Evolutionary conservation across 768 basidiomycete species (phyloP), one percentile per base, ranked within the genome.

Genomic region (Pholiota microspora): DNA sequence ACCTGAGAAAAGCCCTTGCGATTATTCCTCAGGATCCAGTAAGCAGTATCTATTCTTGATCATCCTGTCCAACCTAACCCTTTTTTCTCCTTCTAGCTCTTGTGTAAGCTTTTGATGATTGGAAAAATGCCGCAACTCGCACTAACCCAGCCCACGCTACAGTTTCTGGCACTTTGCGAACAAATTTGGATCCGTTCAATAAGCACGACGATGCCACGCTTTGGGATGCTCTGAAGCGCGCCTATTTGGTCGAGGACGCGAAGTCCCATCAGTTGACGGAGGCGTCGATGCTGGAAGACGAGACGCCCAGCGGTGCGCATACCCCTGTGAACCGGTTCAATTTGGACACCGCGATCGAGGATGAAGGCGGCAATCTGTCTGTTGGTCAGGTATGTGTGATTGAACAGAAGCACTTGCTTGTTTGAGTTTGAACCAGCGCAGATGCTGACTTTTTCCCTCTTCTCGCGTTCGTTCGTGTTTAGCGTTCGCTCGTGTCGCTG

Each of bases 131-230:
- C 28, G 24, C 27, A 31, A 48, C 32, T 27, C 32, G 12, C 36
- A 36, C 49, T 50, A 27, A 50, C 36, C 50, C 54, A 57, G 36
- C 40, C 40, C 40, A 42, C 40, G 40, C 40, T 42, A 32, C 21
- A 78, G 85, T 91, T 72, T 88, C 87, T 13, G 92, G 91, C 49
- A 92, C 90, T 1, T 70, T 96, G 18, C 80, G 94, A 47, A 82
- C 83, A 40, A 97, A 98, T 66, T 82, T 97, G 3, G 95, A 97
- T 67, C 95, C 95, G 0, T 95, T 96, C 71, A 84, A 81, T 46
- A 69, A 82, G 42, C 82, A 90, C 58, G 88, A 90, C 58, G 94
- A 96, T 66, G 83, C 82, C 18, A 77, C 79, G 21, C 77, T 97
- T 16, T 94, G 91, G 87, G 93, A 96, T 62, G 92, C 95, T 3